These are phyloP conservation scores for Trichosphaerium sp. DNA, from an alignment of 78 protist genomes.

Conservation along the genomic window DNA sequence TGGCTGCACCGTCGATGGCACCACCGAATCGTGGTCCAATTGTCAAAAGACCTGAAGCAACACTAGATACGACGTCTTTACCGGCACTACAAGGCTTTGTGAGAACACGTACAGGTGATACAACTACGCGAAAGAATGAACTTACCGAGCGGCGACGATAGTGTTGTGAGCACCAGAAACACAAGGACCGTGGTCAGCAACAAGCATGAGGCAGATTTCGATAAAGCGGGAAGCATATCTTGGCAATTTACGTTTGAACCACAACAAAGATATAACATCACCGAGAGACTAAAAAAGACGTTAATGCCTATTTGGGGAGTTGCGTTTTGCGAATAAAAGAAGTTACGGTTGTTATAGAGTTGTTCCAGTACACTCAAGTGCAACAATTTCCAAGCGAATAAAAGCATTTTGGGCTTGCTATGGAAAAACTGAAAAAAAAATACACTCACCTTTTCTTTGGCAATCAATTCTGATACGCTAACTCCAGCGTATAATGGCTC, in stretches of 20 bases:
- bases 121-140: background rate
- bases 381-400: too few species aligned
- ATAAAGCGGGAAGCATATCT: constrained; percentile 69
- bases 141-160: constrained; percentile 65
- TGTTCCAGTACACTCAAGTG: too few species aligned
- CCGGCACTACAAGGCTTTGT: constrained; percentile 72
- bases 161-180: constrained; percentile 94
- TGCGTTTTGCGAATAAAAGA: too few species aligned
- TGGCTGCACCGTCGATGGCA: constrained; percentile 80
- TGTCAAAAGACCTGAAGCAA: constrained; percentile 81
- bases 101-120: background rate
- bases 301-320: too few species aligned
- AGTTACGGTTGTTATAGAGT: too few species aligned
- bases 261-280: constrained; percentile 65
- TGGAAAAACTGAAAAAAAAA: too few species aligned
- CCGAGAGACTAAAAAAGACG: too few species aligned
- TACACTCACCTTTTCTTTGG: too few species aligned
- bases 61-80: constrained; percentile 81
- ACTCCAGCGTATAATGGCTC: constrained; percentile 73
- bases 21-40: constrained; percentile 96
- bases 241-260: constrained; percentile 84
- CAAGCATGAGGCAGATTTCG: constrained; percentile 75
- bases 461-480: background rate
- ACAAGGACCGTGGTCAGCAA: constrained; percentile 93
- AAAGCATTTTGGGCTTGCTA: too few species aligned